phyloP scores from a whole-genome alignment of 2,329 filamentous ascomycete species.

The Ophiostoma sp. region DNA sequence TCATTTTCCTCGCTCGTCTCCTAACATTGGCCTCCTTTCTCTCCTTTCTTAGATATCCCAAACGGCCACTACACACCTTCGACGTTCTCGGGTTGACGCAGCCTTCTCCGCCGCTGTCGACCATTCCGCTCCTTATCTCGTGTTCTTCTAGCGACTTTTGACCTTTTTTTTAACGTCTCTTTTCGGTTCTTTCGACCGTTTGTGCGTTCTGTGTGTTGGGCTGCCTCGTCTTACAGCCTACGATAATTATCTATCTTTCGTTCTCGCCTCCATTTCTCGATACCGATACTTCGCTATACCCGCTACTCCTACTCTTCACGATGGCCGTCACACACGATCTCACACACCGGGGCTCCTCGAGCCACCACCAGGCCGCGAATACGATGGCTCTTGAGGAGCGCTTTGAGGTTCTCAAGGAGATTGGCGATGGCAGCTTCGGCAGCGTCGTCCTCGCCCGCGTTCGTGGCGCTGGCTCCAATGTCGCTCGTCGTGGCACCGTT shows the following conservation, averaged over 20 bases:
- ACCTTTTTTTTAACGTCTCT: not conserved
- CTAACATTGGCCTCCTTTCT: not conserved
- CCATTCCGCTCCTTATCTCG: constrained; percentile 18
- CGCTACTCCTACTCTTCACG: constrained; percentile 35
- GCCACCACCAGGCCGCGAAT: constrained; percentile 48
- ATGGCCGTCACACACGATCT: constrained; percentile 80
- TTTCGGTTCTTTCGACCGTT: not conserved
- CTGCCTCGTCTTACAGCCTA: not conserved
- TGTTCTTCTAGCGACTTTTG: not conserved
- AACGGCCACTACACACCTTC: not conserved
- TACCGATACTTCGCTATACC: not conserved
- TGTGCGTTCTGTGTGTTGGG: not conserved
- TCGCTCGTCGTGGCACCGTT: constrained; percentile 87
- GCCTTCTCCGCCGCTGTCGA: not conserved
- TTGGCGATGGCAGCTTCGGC: constrained; percentile 97
- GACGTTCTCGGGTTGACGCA: constrained; percentile 18
- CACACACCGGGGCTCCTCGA: constrained; percentile 65
- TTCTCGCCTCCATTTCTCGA: not conserved
- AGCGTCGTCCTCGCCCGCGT: constrained; percentile 92
- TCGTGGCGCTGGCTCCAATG: constrained; percentile 81
- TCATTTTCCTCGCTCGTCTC: not conserved
- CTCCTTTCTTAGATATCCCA: not conserved
- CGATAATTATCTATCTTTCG: not conserved
- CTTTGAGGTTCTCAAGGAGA: constrained; percentile 96
- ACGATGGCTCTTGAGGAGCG: constrained; percentile 78